Conservation (phyloP, 345 rosid species). For the Corchorus capsularis region DNA sequence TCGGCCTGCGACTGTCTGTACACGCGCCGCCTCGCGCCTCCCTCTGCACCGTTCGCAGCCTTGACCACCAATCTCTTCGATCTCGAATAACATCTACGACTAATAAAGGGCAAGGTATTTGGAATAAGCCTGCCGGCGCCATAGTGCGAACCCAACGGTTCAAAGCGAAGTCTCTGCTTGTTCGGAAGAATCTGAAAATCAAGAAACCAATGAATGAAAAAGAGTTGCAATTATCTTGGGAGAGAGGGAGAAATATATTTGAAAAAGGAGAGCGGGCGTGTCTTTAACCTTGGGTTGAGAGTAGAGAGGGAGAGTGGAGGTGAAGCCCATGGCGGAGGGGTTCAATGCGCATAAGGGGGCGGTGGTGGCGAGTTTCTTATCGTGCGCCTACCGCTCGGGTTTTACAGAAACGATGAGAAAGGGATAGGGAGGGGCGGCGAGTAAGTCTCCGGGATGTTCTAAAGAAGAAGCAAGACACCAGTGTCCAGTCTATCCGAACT, state of each 20-base stretch:
- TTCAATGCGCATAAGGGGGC: no score
- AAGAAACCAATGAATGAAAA: neutral
- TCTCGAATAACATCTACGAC: slow-evolving; percentile 35
- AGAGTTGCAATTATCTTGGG: neutral
- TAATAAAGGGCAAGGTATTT: slow-evolving; percentile 27
- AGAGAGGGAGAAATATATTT: neutral
- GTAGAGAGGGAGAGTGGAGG: slow-evolving; percentile 42
- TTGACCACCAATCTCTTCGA: slow-evolving; percentile 44
- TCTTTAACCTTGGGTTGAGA: slow-evolving; percentile 8
- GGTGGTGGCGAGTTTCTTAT: no score
- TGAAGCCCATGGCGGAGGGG: slow-evolving; percentile 46
- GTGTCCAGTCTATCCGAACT: no score
- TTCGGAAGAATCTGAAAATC: slow-evolving; percentile 9
- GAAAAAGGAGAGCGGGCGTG: neutral
- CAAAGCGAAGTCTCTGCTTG: slow-evolving; percentile 29
- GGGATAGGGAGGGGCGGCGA: no score
- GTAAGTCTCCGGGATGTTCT: no score
- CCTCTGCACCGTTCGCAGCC: slow-evolving; percentile 44
- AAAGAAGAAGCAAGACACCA: no score
- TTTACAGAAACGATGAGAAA: no score
- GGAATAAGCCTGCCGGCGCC: slow-evolving; percentile 22
- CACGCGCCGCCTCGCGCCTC: slow-evolving; percentile 54
- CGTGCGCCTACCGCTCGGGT: no score
- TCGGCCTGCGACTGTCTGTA: slow-evolving; percentile 67
- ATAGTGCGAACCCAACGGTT: slow-evolving; percentile 24